These are phyloP conservation scores for Malus hybrid DNA, from an alignment of 331 rosid species.

Conservation along the genomic window DNA sequence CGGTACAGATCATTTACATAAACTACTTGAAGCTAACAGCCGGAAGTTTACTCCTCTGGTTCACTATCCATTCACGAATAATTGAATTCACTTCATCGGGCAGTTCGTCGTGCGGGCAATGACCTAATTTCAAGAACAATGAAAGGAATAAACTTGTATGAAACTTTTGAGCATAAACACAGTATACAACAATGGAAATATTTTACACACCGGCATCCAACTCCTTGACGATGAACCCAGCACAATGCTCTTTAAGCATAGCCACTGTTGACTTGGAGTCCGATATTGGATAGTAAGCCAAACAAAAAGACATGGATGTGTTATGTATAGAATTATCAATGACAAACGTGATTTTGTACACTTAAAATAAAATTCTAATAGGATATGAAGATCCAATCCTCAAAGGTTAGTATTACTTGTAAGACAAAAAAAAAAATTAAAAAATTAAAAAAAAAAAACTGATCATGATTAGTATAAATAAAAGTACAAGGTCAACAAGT, in stretches of 20 bases:
- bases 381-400: too few relatives aligned
- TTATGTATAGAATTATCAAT: too few relatives aligned
- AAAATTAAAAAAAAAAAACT: too few relatives aligned
- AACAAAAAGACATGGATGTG: too few relatives aligned
- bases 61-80: constrained; percentile 51
- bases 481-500: too few relatives aligned
- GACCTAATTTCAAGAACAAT: constrained; percentile 38
- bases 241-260: constrained; percentile 65
- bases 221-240: constrained; percentile 51
- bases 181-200: neutral
- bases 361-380: too few relatives aligned
- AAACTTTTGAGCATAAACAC: neutral
- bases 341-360: too few relatives aligned
- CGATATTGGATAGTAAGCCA: constrained; percentile 40
- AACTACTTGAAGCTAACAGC: constrained; percentile 21
- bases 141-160: neutral
- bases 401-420: too few relatives aligned
- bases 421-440: neutral
- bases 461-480: too few relatives aligned
- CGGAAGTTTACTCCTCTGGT: constrained; percentile 31
- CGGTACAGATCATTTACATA: too few relatives aligned
- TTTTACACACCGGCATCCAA: constrained; percentile 64
- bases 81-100: constrained; percentile 63
- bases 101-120: constrained; percentile 90
- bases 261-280: constrained; percentile 56